Conservation (phyloP, 176 grass and related monocot species). For the Oryza meyeriana region DNA sequence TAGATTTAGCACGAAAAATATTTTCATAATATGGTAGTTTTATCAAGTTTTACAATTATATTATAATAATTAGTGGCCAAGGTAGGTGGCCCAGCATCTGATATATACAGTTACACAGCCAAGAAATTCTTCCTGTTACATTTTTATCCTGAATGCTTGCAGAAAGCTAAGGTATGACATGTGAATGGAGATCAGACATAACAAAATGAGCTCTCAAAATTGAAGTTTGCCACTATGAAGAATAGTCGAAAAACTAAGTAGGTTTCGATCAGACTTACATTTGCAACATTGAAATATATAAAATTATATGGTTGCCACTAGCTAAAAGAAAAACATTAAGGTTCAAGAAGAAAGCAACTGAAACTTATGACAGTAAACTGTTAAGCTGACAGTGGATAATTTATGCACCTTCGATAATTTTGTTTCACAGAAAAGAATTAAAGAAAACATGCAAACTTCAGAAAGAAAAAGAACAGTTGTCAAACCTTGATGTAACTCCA, state of each 20-base stretch:
- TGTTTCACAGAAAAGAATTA: neutral
- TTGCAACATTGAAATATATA: neutral
- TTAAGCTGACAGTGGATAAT: neutral
- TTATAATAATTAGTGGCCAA: neutral
- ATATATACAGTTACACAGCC: neutral
- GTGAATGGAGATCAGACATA: constrained; percentile 7
- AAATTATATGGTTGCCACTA: neutral
- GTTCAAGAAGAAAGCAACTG: neutral
- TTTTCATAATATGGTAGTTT: neutral
- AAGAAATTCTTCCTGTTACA: neutral
- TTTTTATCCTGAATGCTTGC: neutral
- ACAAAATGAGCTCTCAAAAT: neutral
- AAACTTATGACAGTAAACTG: neutral
- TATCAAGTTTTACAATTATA: neutral
- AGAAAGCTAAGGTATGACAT: neutral
- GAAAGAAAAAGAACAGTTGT: neutral
- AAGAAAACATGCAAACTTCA: neutral
- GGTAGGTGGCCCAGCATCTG: neutral
- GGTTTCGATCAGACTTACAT: neutral
- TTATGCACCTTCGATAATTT: constrained; percentile 9
- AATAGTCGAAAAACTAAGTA: neutral
- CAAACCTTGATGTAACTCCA: constrained; percentile 82
- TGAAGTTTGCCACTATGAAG: constrained; percentile 18
- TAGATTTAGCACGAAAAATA: neutral
- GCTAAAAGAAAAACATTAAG: neutral